Base-by-base conservation (phyloP, 805 yeast species). In the Candida namnaoensis region DNA sequence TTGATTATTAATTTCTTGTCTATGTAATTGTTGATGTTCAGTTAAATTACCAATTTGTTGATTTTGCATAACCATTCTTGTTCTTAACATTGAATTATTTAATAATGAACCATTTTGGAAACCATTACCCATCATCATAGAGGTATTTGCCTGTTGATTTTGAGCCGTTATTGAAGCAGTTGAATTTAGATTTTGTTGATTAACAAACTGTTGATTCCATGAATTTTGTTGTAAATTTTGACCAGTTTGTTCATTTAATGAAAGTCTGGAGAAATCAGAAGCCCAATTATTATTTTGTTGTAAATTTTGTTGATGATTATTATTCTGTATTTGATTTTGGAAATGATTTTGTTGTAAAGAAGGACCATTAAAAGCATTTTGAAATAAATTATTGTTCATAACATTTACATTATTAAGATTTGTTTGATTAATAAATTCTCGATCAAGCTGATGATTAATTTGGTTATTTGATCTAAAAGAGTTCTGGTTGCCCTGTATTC, bases 21-120 rank as follows among this genome's bases (percentile, higher is more conserved):
- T 30, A 42, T 54, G 57, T 1, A 49, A 34, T 37, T 53, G 49
- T 28, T 46, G 51, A 35, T 54, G 59, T 38, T 54, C 59, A 2
- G 54, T 49, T 38, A 30, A 7, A 30, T 12, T 12, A 7, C 41
- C 39, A 41, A 5, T 32, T n/a, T n/a, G 39, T 7, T 26, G 44
- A 39, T 15, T 26, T 7, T 26, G 6, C 28, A 26, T 26, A 7
- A 26, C 8, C 28, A 26, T 26, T 26, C 28, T 8, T 7, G 28
- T 8, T 26, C 28, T 26, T 8, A 26, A 9, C 32, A 30, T 11
- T 30, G 32, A 12, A 30, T 12, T 7, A 11, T 30, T 7, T 7
- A 30, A 12, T n/a, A n/a, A n/a, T 27, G 28, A 27, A 27, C 28
- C 9, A 27, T 27, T 27, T 7, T 9, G 7, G 32, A 12, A 30